phyloP scores from a whole-genome alignment of 2,329 filamentous ascomycete species.

The Xylariaceae sp. region DNA sequence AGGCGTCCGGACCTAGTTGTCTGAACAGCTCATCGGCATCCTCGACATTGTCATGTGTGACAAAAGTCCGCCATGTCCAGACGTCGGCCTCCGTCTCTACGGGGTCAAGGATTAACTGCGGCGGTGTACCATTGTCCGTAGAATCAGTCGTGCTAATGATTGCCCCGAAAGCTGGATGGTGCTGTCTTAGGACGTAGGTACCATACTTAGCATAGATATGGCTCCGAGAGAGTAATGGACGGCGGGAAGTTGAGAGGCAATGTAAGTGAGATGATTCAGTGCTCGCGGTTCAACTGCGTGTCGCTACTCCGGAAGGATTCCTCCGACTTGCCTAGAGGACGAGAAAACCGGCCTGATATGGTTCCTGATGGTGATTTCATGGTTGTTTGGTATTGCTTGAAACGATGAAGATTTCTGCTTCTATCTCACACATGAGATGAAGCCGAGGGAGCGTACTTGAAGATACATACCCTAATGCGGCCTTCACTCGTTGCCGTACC shows the following conservation, averaged over 20 bases:
- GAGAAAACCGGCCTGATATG: too few species aligned
- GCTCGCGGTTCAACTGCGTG: slow-evolving; percentile 21
- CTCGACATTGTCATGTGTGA: background rate
- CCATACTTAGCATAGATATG: slow-evolving; percentile 20
- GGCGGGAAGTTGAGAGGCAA: slow-evolving; percentile 13
- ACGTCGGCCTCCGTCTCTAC: slow-evolving; percentile 4
- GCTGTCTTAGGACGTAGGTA: slow-evolving; percentile 15
- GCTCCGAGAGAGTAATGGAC: slow-evolving; percentile 21
- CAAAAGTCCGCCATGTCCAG: slow-evolving; percentile 18
- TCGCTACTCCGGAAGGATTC: too few species aligned
- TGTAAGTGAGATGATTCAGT: slow-evolving; percentile 35
- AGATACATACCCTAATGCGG: too few species aligned
- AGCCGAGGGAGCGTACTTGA: too few species aligned
- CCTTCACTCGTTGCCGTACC: too few species aligned
- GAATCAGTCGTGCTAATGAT: slow-evolving; percentile 3
- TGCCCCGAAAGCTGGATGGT: slow-evolving; percentile 19
- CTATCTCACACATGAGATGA: too few species aligned
- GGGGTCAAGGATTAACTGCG: background rate
- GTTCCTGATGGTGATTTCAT: too few species aligned
- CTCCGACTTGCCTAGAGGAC: too few species aligned
- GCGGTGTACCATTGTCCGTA: background rate
- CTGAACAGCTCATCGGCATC: slow-evolving; percentile 18
- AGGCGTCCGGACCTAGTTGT: slow-evolving; percentile 5
- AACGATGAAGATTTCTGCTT: too few species aligned
- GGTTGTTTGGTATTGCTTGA: too few species aligned